Percentiles rank a stretch among this genome's conserved stretches.
phyloP scores from a whole-genome alignment of 495 filamentous ascomycete species.

The Parathielavia appendiculata region DNA sequence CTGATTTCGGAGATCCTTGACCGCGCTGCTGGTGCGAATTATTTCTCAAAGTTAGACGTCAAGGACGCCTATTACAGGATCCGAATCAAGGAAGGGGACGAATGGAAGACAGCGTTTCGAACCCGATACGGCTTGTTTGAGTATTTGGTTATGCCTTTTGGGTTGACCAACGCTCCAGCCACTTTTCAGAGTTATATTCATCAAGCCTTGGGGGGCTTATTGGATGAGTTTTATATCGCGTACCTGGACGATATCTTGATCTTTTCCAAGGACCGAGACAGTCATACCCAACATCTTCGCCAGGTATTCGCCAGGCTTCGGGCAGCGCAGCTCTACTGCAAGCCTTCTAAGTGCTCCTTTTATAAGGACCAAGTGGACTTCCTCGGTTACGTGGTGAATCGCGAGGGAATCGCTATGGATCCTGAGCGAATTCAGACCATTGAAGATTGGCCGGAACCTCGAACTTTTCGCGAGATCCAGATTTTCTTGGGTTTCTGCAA shows the following conservation, averaged over 20 bases:
- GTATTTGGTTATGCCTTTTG: neutral
- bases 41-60: neutral
- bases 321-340: neutral
- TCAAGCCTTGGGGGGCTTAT: neutral
- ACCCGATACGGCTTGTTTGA: too few species aligned
- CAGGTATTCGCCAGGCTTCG: neutral
- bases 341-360: neutral
- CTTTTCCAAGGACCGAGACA: neutral
- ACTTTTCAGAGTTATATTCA: neutral
- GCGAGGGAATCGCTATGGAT: slow-evolving; percentile 1
- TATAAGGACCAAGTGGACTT: neutral
- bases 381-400: neutral
- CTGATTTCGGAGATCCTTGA: slow-evolving; percentile 3
- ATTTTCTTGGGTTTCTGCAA: slow-evolving; percentile 11
- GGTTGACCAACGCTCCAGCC: neutral
- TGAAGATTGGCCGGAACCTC: neutral
- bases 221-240: neutral
- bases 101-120: too few species aligned
- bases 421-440: slow-evolving; percentile 5
- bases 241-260: slow-evolving; percentile 3
- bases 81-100: too few species aligned
- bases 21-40: neutral
- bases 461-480: neutral
- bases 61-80: too few species aligned
- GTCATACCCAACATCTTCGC: neutral